phyloP scores from a whole-genome alignment of 2,329 filamentous ascomycete species.

The Metarhizium brunneum region DNA sequence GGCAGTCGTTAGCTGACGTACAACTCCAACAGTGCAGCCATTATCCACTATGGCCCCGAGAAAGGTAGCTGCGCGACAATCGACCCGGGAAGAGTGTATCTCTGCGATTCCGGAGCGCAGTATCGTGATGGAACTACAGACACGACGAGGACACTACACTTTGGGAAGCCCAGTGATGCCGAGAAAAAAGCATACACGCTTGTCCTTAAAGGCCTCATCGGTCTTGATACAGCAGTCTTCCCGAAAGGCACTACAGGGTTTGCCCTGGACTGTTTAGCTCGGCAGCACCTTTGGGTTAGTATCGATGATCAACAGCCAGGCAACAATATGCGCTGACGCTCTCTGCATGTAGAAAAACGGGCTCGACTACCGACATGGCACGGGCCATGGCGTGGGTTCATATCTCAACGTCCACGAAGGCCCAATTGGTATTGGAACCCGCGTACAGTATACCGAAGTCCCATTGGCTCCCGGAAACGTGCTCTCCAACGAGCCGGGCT shows the following conservation, averaged over 20 bases:
- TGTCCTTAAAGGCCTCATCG: slow-evolving; percentile 90
- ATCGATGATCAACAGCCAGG: background rate
- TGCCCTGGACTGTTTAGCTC: slow-evolving; percentile 77
- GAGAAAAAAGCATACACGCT: slow-evolving; percentile 89
- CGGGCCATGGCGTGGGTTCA: slow-evolving; percentile 90
- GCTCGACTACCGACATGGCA: slow-evolving; percentile 91
- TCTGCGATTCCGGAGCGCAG: slow-evolving; percentile 97
- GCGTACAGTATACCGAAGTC: slow-evolving; percentile 86
- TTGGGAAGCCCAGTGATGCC: slow-evolving; percentile 71
- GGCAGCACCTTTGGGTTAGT: slow-evolving; percentile 82
- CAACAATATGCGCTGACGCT: slow-evolving; percentile 8
- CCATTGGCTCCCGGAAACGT: slow-evolving; percentile 87
- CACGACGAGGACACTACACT: slow-evolving; percentile 87
- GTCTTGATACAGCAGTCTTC: slow-evolving; percentile 76
- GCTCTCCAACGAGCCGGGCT: slow-evolving; percentile 91
- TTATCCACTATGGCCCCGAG: slow-evolving; percentile 94
- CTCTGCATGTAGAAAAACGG: slow-evolving; percentile 43
- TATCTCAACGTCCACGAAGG: slow-evolving; percentile 97
- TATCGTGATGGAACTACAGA: slow-evolving; percentile 94
- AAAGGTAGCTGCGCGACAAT: slow-evolving; percentile 72
- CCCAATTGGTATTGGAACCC: slow-evolving; percentile 89
- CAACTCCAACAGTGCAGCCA: slow-evolving; percentile 57
- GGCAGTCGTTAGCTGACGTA: slow-evolving; percentile 1
- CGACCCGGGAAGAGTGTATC: slow-evolving; percentile 77
- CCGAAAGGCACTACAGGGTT: slow-evolving; percentile 94